These are phyloP conservation scores for Penium margaritaceum DNA, from an alignment of 139 green algal genomes.

Conservation along the genomic window DNA sequence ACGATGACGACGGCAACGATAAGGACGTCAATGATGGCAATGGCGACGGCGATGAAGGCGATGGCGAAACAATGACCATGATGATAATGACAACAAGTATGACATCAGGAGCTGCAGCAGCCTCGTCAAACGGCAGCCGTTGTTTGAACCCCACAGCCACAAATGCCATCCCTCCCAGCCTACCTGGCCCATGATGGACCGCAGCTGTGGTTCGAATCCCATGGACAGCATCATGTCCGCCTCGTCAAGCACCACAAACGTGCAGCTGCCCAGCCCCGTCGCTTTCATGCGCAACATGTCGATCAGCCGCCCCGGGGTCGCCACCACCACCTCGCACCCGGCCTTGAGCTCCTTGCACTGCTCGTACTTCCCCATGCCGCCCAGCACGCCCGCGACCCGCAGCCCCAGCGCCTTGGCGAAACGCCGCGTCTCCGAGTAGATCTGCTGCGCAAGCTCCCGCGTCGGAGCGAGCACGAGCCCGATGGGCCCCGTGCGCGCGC, in stretches of 20 bases:
- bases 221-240: constrained; percentile 96
- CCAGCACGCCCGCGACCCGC: constrained; percentile 62
- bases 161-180: too few species aligned
- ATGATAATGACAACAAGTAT: too few species aligned
- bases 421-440: constrained; percentile 56
- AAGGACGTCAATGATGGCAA: too few species aligned
- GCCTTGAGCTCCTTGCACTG: constrained; percentile 86
- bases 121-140: too few species aligned
- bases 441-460: constrained; percentile 85
- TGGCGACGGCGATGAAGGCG: too few species aligned
- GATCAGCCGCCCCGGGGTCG: constrained; percentile 65
- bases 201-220: constrained; percentile 71
- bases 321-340: constrained; percentile 70
- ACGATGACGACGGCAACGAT: too few species aligned
- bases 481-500: constrained; percentile 74
- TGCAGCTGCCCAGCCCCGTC: constrained; percentile 60
- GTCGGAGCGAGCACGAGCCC: constrained; percentile 78
- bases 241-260: constrained; percentile 91
- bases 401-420: constrained; percentile 50
- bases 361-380: constrained; percentile 82
- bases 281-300: constrained; percentile 53
- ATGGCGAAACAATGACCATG: too few species aligned
- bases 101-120: too few species aligned
- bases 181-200: constrained; percentile 77
- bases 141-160: too few species aligned